Evolutionary conservation across 1,284 basidiomycete genomes (phyloP), one percentile per base, ranked within the genome.

Genomic region (Flammula alnicola): DNA sequence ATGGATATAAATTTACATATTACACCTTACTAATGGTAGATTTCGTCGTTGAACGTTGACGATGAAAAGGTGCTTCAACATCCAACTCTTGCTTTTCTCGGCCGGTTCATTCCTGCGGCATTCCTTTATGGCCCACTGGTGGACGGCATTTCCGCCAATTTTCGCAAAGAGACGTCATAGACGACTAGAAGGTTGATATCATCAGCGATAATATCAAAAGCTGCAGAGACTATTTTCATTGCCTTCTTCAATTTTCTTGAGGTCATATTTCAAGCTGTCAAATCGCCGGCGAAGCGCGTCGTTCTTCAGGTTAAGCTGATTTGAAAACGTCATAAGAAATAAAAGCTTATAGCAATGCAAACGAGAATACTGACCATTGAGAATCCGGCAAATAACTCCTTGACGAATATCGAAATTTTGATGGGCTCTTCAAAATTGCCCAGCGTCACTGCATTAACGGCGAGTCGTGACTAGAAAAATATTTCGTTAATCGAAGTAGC

Each of bases 171-270:
- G 16, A 93, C 81, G 64, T 93, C 91, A 63, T 93, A 93, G 1
- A 93, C 90, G 37, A 93, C 91, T 91, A 37, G 20, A 11, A 47
- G 27, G 56, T 19, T 47, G 30, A 26, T 43, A 32, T 36, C 30
- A 51, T 44, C 19, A 45, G 20, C 39, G 30, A 40, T 29, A 39
- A 22, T 38, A 7, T 5, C 31, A 37, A 47, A 35, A 25, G 39
- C 8, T 33, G 17, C 22, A 20, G 31, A 36, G n/a, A 59, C 74
- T 16, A 9, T 16, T 22, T n/a, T 16, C 7, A 14, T 53, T 47
- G 83, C 91, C 91, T 83, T 93, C 92, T 73, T 94, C 91, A 17
- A 93, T 88, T 60, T 91, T 91, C 70, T 93, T 93, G 58, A 94
- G 81, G 63, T 93, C 91, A 59, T 93, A 94, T 64, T 93, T 92